Evolutionary conservation across 225 moss, liverwort and hornwort species (phyloP), one percentile per base, ranked within the genome.

Genomic region (Lunularia cruciata): DNA sequence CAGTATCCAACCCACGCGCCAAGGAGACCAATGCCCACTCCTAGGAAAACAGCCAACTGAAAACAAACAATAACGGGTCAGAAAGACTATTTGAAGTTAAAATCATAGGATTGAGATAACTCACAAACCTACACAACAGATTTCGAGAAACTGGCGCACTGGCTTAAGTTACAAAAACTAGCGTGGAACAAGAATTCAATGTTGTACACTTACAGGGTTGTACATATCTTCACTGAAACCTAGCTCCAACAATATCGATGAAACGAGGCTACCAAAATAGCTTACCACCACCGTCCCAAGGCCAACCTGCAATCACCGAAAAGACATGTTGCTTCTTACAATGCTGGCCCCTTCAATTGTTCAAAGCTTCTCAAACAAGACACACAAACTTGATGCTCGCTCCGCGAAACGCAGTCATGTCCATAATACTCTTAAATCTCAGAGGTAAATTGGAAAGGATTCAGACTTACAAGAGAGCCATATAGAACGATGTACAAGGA

Each of bases 161-260:
- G n/a, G n/a, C n/a, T n/a, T n/a, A n/a, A n/a, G n/a, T n/a, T n/a
- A n/a, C n/a, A n/a, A n/a, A n/a, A n/a, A n/a, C n/a, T n/a, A n/a
- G n/a, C n/a, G n/a, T n/a, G n/a, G n/a, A n/a, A n/a, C n/a, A n/a
- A n/a, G n/a, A n/a, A n/a, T n/a, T n/a, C n/a, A n/a, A n/a, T n/a
- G 33, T 25, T 39, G 65, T 74, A 23, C 53, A 72, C 92, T 86
- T 77, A 96, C 96, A 82, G 96, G 96, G 64, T 84, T 85, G 73
- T 89, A 89, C 89, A 98, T 80, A 70, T 93, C 92, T 67, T 98
- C 96, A 60, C 84, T 85, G 59, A 92, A 82, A 73, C 96, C 96
- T 81, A 98, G 83, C 77, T 98, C 92, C 73, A 78, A 80, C 47
- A 96, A 82, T 57, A 92, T 65, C 34, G 89, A 73, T 36, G 86